phyloP scores from a whole-genome alignment of 805 yeast species.

The Metschnikowia anglica region DNA sequence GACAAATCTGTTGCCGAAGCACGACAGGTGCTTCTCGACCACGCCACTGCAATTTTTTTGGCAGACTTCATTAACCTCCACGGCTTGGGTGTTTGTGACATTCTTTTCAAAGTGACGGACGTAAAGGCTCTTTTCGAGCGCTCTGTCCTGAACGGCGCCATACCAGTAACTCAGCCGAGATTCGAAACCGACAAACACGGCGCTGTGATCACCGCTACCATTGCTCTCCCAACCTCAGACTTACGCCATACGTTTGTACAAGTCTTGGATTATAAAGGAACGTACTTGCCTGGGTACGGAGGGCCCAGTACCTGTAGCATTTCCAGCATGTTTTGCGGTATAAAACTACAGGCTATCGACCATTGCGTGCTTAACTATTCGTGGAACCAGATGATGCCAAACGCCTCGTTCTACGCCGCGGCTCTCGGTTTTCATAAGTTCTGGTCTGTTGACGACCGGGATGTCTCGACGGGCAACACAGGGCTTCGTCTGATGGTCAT shows the following conservation, averaged over 20 bases:
- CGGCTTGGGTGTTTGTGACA: constrained; percentile 81
- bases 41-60: constrained; percentile 14
- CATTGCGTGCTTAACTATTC: constrained; percentile 80
- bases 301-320: constrained; percentile 6
- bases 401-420: constrained; percentile 58
- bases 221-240: constrained; percentile 51
- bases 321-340: constrained; percentile 31
- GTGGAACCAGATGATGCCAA: constrained; percentile 62
- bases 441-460: constrained; percentile 83
- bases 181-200: constrained; percentile 49
- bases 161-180: constrained; percentile 28
- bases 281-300: constrained; percentile 53
- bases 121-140: constrained; percentile 43
- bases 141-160: constrained; percentile 58
- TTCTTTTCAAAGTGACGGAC: constrained; percentile 61
- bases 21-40: constrained; percentile 12
- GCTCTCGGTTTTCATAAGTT: constrained; percentile 73
- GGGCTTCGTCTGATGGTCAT: constrained; percentile 74
- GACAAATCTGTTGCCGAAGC: background rate
- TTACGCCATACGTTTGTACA: constrained; percentile 69
- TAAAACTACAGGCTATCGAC: constrained; percentile 50
- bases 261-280: constrained; percentile 38
- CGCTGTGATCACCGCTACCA: constrained; percentile 48
- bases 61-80: constrained; percentile 43
- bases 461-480: constrained; percentile 66